Base-by-base conservation (phyloP, 768 basidiomycete genomes). In the Lactarius evosmus region DNA sequence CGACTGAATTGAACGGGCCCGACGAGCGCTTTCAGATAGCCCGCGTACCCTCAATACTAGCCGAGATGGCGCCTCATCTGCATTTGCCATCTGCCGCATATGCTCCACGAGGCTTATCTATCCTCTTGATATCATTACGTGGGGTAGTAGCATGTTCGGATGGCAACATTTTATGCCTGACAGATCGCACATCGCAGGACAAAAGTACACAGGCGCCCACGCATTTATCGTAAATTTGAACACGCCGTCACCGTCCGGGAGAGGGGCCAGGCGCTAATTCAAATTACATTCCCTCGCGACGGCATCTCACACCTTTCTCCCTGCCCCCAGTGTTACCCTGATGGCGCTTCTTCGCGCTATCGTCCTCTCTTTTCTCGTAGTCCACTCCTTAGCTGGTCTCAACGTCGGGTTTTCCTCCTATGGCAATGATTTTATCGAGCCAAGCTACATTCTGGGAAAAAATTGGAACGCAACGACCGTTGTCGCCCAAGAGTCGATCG, bases 211-310 rank as follows among this genome's bases (percentile, higher is more conserved):
- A 44, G 41, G 41, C 41, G 41, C 41, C 41, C 41, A 22, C 25
- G 38, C 9, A 27, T 19, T 46, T 6, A 29, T 30, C 16, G 30
- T 17, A 4, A 30, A 27, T 17, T 40, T 7, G 33, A 72, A 73
- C 63, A 49, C 73, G 19, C 56, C 75, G 19, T 68, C 75, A 2
- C 75, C 69, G 68, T 61, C 57, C 16, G 56, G 71, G 54, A 72
- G 70, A 27, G 69, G 69, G 69, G 69, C 38, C 67, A 17, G 41
- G 65, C 19, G 58, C 46, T n/a, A 75, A 74, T 61, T 63, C 74
- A 6, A 57, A 56, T 38, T 61, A 65, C 32, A 60, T 66, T 41
- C 72, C 29, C 7, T 29, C 50, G 7, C 27, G 16, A 11, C 53
- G 25, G 30, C 32, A 14, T 11, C 32, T 2, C n/a, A 14, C 11